Base-by-base conservation (phyloP, 2,329 filamentous ascomycete genomes). In the Microdochium bolleyi region DNA sequence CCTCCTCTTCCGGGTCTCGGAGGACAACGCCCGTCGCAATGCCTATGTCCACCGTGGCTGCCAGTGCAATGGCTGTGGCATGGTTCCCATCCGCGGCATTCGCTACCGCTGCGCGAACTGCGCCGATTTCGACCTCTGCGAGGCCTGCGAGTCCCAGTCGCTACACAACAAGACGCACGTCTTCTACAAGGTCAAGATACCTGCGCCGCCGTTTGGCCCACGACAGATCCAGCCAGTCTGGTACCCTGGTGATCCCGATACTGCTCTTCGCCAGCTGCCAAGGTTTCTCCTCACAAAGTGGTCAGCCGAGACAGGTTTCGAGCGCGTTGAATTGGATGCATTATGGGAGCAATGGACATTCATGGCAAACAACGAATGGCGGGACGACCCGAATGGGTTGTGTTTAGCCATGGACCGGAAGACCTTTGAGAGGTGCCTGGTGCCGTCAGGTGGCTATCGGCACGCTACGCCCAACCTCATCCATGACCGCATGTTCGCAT, bases 341-440 rank as follows among this genome's bases (percentile, higher is more conserved):
- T 82, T 95, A 44, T 97, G 92, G 86, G 92, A 97, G 64, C 92
- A 97, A 64, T 99, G 95, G 80, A 92, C 89, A 4, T 96, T 92
- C 66, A 85, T 96, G 70, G 92, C 92, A 44, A 92, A 88, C 59
- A 86, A 85, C 5, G 85, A 92, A 64, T 96, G 88, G 87, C 74
- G 83, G 32, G 81, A 87, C 19, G 92, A 97, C 64, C 88, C 90
- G 0, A 84, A 88, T 60, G 80, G 85, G 22, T 77, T 96, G 44
- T 77, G 80, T 52, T 78, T 92, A 60, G 94, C 91, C 32, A 95
- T 97, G 75, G 92, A 97, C 65, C 84, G 91, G 55, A 88, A 87
- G 68, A 95, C 90, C 0, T 99, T 99, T 70, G 90, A 96, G 65
- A 84, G 88, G 49, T 95, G 91, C 60, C 84, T 97, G 55, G 85